phyloP scores from a whole-genome alignment of 2,329 filamentous ascomycete genomes.

The Penicillium sclerotiorum region DNA sequence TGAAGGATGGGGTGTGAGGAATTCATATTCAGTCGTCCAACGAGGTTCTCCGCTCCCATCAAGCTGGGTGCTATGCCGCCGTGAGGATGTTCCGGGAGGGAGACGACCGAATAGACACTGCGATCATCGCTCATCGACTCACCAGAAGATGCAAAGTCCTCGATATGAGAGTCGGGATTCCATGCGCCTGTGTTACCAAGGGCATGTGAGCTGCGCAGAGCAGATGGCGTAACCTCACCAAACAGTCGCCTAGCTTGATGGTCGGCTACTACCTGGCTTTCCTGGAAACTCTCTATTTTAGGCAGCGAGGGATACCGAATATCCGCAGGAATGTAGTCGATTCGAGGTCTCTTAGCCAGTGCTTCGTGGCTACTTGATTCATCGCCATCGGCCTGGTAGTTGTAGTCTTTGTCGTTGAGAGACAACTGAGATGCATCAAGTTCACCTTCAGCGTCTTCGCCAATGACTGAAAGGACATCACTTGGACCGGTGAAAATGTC shows the following conservation, averaged over 20 bases:
- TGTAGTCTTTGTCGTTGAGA: conserved; percentile 52
- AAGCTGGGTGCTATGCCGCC: conserved; percentile 49
- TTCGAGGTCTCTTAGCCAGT: conserved; percentile 39
- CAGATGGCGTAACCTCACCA: conserved; percentile 62
- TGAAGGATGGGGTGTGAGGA: conserved; percentile 42
- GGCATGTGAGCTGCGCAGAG: conserved; percentile 56
- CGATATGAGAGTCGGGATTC: conserved; percentile 38
- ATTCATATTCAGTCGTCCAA: conserved; percentile 52
- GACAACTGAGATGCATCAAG: conserved; percentile 65
- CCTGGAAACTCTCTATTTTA: conserved; percentile 38
- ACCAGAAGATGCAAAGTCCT: conserved; percentile 45
- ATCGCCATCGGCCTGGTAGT: conserved; percentile 34
- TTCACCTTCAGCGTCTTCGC: conserved; percentile 44
- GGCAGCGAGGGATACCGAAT: conserved; percentile 49
- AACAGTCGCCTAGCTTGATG: conserved; percentile 54
- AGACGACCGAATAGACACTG: conserved; percentile 41
- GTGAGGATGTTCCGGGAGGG: conserved; percentile 38
- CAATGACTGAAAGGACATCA: conserved; percentile 38
- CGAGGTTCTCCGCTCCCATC: conserved; percentile 51
- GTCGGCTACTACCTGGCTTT: conserved; percentile 27
- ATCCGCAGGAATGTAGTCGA: conserved; percentile 33
- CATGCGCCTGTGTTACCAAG: conserved; percentile 40
- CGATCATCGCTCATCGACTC: conserved; percentile 43
- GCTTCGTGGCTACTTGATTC: conserved; percentile 38
- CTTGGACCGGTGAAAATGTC: conserved; percentile 56